phyloP scores from a whole-genome alignment of 805 yeast species.

The Candida hungchunana region DNA sequence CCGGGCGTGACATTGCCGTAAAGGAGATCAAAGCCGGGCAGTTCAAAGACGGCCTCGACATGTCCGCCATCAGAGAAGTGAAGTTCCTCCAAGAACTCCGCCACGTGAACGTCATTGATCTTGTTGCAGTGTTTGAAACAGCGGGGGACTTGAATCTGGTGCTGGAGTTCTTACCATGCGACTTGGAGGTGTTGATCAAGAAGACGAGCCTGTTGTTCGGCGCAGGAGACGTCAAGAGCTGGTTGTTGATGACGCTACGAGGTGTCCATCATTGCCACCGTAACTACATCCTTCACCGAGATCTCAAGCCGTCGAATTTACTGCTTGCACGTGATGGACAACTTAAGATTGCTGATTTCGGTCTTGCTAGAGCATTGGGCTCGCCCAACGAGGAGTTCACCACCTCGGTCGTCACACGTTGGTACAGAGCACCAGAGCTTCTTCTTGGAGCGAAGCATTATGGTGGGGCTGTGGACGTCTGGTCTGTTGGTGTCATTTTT shows the following conservation, averaged over 20 bases:
- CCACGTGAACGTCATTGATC: slow-evolving; percentile 78
- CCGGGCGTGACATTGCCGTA: slow-evolving; percentile 70
- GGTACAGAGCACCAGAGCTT: slow-evolving; percentile 97
- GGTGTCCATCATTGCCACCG: slow-evolving; percentile 97
- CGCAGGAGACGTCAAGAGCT: slow-evolving; percentile 84
- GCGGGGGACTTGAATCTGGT: slow-evolving; percentile 70
- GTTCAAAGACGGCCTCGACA: slow-evolving; percentile 94
- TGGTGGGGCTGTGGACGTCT: slow-evolving; percentile 83
- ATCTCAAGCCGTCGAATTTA: slow-evolving; percentile 88
- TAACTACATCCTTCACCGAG: slow-evolving; percentile 85
- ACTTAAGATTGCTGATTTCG: slow-evolving; percentile 95
- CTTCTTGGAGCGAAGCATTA: slow-evolving; percentile 86
- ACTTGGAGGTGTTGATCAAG: slow-evolving; percentile 83
- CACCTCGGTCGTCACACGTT: slow-evolving; percentile 92
- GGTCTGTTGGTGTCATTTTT: slow-evolving; percentile 96
- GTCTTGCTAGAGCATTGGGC: slow-evolving; percentile 83
- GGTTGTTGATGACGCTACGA: slow-evolving; percentile 91
- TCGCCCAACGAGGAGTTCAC: slow-evolving; percentile 74
- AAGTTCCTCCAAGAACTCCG: slow-evolving; percentile 80
- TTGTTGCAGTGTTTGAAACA: slow-evolving; percentile 80
- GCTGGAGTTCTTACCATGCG: slow-evolving; percentile 90
- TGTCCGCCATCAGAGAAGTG: slow-evolving; percentile 95
- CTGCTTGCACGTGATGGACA: slow-evolving; percentile 83
- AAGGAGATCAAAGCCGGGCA: slow-evolving; percentile 93
- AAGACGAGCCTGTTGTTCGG: slow-evolving; percentile 72